phyloP scores from a whole-genome alignment of 306 rosid species.

The Cicer bijugum region DNA sequence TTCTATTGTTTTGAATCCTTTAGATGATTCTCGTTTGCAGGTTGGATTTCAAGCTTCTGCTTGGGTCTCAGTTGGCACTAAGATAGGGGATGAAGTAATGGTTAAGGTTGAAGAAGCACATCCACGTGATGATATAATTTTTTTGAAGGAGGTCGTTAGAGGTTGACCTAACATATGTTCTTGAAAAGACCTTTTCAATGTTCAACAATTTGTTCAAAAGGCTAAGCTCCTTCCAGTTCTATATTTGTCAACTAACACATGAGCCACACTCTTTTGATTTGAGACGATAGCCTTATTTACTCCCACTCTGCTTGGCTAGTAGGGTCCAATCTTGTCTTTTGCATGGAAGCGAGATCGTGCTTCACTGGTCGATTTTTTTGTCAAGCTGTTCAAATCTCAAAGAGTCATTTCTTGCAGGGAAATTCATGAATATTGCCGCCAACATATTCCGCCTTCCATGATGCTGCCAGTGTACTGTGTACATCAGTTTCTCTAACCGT shows the following conservation, averaged over 20 bases:
- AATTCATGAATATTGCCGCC: constrained; percentile 22
- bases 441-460: constrained; percentile 3
- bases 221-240: constrained; percentile 33
- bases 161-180: constrained; percentile 38
- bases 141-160: constrained; percentile 70
- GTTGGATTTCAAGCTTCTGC: constrained; percentile 84
- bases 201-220: constrained; percentile 25
- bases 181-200: neutral
- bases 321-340: constrained; percentile 5
- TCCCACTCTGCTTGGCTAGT: constrained; percentile 11
- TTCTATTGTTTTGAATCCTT: constrained; percentile 11
- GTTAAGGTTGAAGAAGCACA: constrained; percentile 83
- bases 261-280: constrained; percentile 6
- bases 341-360: constrained; percentile 37
- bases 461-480: constrained; percentile 19
- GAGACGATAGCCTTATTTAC: constrained; percentile 9
- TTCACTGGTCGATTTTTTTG: constrained; percentile 12
- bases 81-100: constrained; percentile 79
- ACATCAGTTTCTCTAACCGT: constrained; percentile 31
- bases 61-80: constrained; percentile 74
- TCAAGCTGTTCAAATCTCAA: constrained; percentile 37
- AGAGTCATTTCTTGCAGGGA: constrained; percentile 33
- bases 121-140: constrained; percentile 84
- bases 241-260: neutral
- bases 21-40: constrained; percentile 56